These are phyloP conservation scores for Aspergillus cejpii DNA, from an alignment of 2,329 filamentous ascomycete species.

Conservation along the genomic window DNA sequence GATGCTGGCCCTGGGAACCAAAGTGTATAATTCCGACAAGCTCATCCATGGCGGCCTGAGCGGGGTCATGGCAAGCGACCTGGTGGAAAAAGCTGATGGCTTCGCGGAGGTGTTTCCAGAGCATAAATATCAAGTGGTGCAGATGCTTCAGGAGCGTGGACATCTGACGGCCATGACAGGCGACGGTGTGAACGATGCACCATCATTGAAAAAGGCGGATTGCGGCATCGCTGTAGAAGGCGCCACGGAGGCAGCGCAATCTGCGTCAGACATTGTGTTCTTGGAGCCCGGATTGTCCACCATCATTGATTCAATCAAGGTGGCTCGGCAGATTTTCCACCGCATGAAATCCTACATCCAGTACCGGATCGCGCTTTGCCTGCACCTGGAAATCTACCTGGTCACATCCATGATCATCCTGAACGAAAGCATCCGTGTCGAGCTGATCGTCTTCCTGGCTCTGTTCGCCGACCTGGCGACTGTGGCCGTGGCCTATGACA, in stretches of 20 bases:
- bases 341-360: constrained; percentile 73
- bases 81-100: constrained; percentile 67
- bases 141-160: constrained; percentile 67
- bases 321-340: constrained; percentile 67
- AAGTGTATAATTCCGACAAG: constrained; percentile 74
- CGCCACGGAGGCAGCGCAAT: constrained; percentile 64
- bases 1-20: constrained; percentile 70
- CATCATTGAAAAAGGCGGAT: constrained; percentile 66
- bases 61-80: constrained; percentile 66
- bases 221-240: constrained; percentile 69
- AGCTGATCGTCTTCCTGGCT: constrained; percentile 72
- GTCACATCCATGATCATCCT: constrained; percentile 73
- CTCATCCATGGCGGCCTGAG: constrained; percentile 68
- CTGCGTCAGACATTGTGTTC: constrained; percentile 68
- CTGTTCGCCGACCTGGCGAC: constrained; percentile 75
- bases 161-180: constrained; percentile 69
- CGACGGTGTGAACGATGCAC: constrained; percentile 68
- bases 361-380: constrained; percentile 68
- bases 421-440: constrained; percentile 67
- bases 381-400: constrained; percentile 69
- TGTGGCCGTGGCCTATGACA: constrained; percentile 74
- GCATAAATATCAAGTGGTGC: constrained; percentile 69
- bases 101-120: constrained; percentile 70
- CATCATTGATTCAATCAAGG: constrained; percentile 67
- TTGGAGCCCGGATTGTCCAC: constrained; percentile 64